Base-by-base conservation (phyloP, 2,329 filamentous ascomycete genomes). In the Penicillium verrucosum region DNA sequence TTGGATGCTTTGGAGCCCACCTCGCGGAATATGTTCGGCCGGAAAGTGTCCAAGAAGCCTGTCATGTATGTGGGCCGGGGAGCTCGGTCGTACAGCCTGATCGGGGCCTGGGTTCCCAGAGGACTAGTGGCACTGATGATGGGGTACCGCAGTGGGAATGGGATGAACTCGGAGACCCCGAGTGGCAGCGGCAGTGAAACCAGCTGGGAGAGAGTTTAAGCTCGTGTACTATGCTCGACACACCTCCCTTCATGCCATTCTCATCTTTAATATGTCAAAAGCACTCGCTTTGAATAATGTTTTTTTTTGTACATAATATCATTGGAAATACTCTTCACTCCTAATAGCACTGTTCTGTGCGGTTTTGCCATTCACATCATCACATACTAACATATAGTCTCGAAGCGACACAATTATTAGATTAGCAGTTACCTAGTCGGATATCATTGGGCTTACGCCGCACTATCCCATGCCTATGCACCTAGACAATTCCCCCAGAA, bases 51-150 rank as follows among this genome's bases (percentile, higher is more conserved):
- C 18, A 74, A 74, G 54, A 70, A 67, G 18, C 83, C 83, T 36
- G 83, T 89, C 1, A 84, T 93, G 62, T 87, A 90, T 56, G 88
- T 97, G 16, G 94, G 94, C 1, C 85, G 92, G 50, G 94, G 94
- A 7, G 90, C 91, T 49, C 81, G 88, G 54, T 81, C 92, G 0
- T 97, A 97, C 73, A 89, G 90, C 38, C 81, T 97, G 30, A 88
- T 97, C 8, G 94, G 92, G 6, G 83, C 84, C 38, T 93, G 88
- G 84, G 82, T 89, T 25, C 93, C 94, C 1, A 81, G 84, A 21
- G 82, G 86, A 3, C 71, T 97, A 16, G 88, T 97, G n/a, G 87
- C 86, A 1, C 94, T 90, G 89, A 96, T 97, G 89, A 88, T 97
- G 84, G 92, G 92, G 11, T 83, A 92, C 56, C 80, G 86, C 59